Percentiles rank a stretch among this genome's conserved stretches.
phyloP scores from a whole-genome alignment of 768 basidiomycete genomes.

The Lentinula boryana region DNA sequence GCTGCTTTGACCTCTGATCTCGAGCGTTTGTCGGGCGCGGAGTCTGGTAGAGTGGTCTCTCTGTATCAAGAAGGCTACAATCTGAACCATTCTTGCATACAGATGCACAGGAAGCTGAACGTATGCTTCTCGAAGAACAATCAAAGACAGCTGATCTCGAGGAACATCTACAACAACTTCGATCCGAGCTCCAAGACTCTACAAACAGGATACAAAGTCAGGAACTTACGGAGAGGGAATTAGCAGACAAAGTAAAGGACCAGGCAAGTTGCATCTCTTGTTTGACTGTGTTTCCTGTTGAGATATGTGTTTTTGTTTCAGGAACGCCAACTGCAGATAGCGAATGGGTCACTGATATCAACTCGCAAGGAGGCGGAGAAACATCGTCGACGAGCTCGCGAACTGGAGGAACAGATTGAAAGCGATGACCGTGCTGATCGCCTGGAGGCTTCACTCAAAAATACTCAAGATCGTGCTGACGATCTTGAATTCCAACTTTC shows the following conservation, averaged over 20 bases:
- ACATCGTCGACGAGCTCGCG: slow-evolving; percentile 53
- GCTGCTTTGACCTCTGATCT: slow-evolving; percentile 51
- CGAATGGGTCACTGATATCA: slow-evolving; percentile 48
- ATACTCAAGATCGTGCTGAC: slow-evolving; percentile 76
- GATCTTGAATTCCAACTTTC: slow-evolving; percentile 80
- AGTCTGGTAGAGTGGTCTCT: slow-evolving; percentile 43
- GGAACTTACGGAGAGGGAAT: slow-evolving; percentile 46
- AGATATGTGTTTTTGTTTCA: slow-evolving; percentile 21
- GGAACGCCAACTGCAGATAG: slow-evolving; percentile 74
- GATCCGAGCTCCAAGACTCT: slow-evolving; percentile 30
- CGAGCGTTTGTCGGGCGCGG: slow-evolving; percentile 52
- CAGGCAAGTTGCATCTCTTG: slow-evolving; percentile 28
- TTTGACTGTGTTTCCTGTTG: background rate
- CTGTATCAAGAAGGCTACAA: background rate
- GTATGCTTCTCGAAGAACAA: slow-evolving; percentile 36
- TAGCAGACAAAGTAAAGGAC: slow-evolving; percentile 47
- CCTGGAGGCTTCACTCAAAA: slow-evolving; percentile 65
- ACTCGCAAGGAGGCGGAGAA: slow-evolving; percentile 48
- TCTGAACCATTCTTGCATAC: background rate
- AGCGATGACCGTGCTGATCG: slow-evolving; percentile 77
- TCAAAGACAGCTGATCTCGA: slow-evolving; percentile 31
- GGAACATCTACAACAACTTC: slow-evolving; percentile 35
- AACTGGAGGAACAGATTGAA: slow-evolving; percentile 78
- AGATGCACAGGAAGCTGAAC: slow-evolving; percentile 42
- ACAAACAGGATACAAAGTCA: slow-evolving; percentile 34